Percentiles rank a stretch among this genome's conserved stretches.
Conservation (phyloP, 2,329 filamentous ascomycete genomes). For the Hypoxylon sp. region DNA sequence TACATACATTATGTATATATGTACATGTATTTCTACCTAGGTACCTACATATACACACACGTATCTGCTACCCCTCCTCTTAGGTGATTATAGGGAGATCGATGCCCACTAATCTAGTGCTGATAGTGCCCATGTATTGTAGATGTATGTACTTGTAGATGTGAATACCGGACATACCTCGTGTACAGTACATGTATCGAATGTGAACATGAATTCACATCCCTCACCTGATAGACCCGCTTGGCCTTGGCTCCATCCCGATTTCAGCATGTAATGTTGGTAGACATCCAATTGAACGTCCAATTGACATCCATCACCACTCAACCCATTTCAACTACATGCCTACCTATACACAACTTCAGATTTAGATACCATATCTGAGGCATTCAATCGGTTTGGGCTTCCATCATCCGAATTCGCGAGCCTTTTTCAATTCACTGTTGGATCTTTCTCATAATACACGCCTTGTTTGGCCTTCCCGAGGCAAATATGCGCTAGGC, state of each 20-base stretch:
- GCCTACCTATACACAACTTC: constrained; percentile 2
- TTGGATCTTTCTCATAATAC: constrained; percentile 5
- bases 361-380: background rate
- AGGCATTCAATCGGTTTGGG: constrained; percentile 5
- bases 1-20: background rate
- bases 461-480: background rate
- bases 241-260: constrained; percentile 15
- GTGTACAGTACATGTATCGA: background rate
- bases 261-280: constrained; percentile 2
- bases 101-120: background rate
- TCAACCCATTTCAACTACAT: constrained; percentile 10
- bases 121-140: background rate
- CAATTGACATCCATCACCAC: constrained; percentile 5
- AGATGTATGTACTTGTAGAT: background rate
- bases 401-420: constrained; percentile 29
- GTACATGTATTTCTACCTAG: too few species aligned
- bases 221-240: constrained; percentile 28
- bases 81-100: background rate
- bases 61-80: constrained; percentile 15
- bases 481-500: background rate
- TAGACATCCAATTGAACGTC: background rate
- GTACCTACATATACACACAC: background rate
- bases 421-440: background rate
- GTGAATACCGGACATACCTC: background rate
- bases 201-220: background rate